These are phyloP conservation scores for Coemansia linderi DNA, from an alignment of 371 early-diverging fungal species.

Conservation along the genomic window DNA sequence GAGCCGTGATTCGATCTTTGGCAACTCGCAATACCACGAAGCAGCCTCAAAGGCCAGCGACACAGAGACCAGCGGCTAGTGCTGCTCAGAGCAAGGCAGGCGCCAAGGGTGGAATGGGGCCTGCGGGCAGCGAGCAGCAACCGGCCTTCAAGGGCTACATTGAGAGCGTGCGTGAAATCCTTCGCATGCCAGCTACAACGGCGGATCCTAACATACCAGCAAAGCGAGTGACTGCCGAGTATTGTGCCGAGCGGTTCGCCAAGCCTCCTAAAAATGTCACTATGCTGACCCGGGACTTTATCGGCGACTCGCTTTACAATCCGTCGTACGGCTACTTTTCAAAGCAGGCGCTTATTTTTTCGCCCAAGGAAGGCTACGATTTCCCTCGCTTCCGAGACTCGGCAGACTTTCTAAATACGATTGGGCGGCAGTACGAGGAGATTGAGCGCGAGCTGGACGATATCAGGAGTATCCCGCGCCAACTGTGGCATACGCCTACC, in stretches of 20 bases:
- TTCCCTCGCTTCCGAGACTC: slow-evolving; percentile 77
- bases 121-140: neutral
- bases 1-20: neutral
- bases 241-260: slow-evolving; percentile 28
- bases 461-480: slow-evolving; percentile 63
- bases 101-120: neutral
- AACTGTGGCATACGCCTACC: slow-evolving; percentile 97
- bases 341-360: slow-evolving; percentile 88
- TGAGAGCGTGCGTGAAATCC: slow-evolving; percentile 37
- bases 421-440: slow-evolving; percentile 79
- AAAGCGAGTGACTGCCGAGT: slow-evolving; percentile 39
- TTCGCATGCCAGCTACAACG: slow-evolving; percentile 49
- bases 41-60: neutral
- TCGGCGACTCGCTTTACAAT: slow-evolving; percentile 94
- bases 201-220: slow-evolving; percentile 35
- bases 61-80: neutral
- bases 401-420: slow-evolving; percentile 75
- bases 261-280: slow-evolving; percentile 62
- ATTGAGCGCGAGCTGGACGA: slow-evolving; percentile 64
- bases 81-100: neutral
- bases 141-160: slow-evolving; percentile 35
- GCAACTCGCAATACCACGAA: slow-evolving; percentile 1
- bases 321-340: slow-evolving; percentile 96
- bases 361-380: slow-evolving; percentile 63
- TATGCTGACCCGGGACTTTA: slow-evolving; percentile 88